Percentiles rank a stretch among this genome's conserved stretches.
These are phyloP conservation scores for Pseudozyma thailandica DNA, from an alignment of 1,284 basidiomycete genomes.

Conservation along the genomic window DNA sequence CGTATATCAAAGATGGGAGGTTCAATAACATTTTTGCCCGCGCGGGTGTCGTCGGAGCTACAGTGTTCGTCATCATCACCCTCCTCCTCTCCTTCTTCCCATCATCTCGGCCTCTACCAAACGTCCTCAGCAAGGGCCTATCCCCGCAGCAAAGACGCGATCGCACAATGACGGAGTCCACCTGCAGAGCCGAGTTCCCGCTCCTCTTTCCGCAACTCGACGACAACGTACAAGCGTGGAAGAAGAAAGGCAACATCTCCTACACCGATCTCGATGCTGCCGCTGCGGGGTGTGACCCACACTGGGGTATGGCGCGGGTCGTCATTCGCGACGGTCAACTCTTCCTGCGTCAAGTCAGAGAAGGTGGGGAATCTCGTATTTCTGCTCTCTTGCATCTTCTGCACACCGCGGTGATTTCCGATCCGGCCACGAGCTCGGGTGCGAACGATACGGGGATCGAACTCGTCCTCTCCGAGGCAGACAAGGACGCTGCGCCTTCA, in stretches of 20 bases:
- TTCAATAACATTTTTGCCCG: no score
- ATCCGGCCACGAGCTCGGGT: conserved; percentile 12
- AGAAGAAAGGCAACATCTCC: conserved; percentile 40
- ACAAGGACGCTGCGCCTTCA: conserved; percentile 38
- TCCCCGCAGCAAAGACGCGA: conserved; percentile 17
- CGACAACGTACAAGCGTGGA: conserved; percentile 34
- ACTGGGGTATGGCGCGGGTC: conserved; percentile 46
- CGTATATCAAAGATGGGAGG: no score
- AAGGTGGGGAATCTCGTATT: conserved; percentile 47
- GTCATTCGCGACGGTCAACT: conserved; percentile 50
- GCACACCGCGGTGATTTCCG: conserved; percentile 32
- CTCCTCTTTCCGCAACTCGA: conserved; percentile 53
- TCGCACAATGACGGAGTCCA: conserved; percentile 30
- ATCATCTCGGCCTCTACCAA: neutral
- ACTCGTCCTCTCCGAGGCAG: conserved; percentile 45
- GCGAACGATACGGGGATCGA: conserved; percentile 21
- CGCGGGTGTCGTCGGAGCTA: conserved; percentile 17
- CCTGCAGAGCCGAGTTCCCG: conserved; percentile 49
- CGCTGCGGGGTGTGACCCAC: conserved; percentile 1
- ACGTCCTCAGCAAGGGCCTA: conserved; percentile 1
- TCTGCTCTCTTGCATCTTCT: conserved; percentile 45
- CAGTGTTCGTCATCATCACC: conserved; percentile 19
- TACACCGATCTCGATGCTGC: conserved; percentile 37
- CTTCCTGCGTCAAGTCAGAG: conserved; percentile 39
- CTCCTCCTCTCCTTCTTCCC: conserved; percentile 19